Conservation (phyloP, 805 yeast genomes). For the Pichia sporocuriosa region DNA sequence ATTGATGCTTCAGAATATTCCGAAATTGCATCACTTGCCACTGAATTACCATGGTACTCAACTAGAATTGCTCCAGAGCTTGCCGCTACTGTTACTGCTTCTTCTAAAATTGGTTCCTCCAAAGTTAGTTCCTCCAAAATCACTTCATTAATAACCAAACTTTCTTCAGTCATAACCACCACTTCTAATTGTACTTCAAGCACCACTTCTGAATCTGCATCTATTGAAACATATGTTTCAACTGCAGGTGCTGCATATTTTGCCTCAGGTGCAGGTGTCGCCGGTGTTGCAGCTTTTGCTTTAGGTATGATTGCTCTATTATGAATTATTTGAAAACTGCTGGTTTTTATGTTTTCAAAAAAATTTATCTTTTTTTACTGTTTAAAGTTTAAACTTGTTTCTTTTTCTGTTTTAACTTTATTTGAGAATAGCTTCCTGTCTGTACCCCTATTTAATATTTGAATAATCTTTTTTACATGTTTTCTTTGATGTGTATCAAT, state of each 20-base stretch:
- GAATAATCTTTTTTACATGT: too few species aligned
- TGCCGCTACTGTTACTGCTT: conserved; percentile 3
- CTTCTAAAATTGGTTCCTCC: not conserved
- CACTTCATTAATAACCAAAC: conserved; percentile 6
- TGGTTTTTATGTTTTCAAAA: too few species aligned
- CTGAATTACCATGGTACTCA: conserved; percentile 32
- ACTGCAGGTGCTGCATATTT: conserved; percentile 15
- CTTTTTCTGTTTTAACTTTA: too few species aligned
- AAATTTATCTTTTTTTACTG: too few species aligned
- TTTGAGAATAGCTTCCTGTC: too few species aligned
- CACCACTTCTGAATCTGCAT: conserved; percentile 8
- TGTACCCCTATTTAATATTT: too few species aligned
- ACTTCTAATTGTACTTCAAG: conserved; percentile 6
- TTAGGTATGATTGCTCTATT: conserved; percentile 22
- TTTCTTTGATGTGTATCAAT: too few species aligned
- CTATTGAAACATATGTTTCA: conserved; percentile 9
- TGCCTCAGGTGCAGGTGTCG: conserved; percentile 16
- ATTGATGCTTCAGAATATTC: conserved; percentile 9
- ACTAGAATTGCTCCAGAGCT: conserved; percentile 23
- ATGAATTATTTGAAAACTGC: too few species aligned
- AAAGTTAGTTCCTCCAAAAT: conserved; percentile 5
- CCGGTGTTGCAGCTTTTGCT: conserved; percentile 15
- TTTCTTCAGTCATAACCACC: conserved; percentile 1
- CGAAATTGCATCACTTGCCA: conserved; percentile 23
- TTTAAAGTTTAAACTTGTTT: too few species aligned